phyloP scores from a whole-genome alignment of 164 flowering plant genomes.

The Aristolochia fimbriata region DNA sequence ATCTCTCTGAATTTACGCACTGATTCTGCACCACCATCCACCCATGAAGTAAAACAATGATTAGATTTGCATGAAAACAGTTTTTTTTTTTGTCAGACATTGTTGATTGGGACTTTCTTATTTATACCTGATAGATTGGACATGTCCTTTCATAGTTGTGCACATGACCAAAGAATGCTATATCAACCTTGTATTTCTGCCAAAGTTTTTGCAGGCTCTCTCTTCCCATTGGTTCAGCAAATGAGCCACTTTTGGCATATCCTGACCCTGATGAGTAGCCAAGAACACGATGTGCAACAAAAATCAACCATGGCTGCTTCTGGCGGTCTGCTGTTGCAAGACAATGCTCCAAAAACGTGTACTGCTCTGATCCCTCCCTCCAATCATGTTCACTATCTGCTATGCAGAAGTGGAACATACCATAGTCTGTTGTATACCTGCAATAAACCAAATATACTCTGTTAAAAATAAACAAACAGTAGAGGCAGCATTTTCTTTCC shows the following conservation, averaged over 20 bases:
- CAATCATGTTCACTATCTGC: slow-evolving; percentile 91
- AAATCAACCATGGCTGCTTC: slow-evolving; percentile 92
- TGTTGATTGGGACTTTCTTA: neutral
- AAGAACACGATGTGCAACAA: slow-evolving; percentile 81
- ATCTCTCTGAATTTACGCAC: slow-evolving; percentile 47
- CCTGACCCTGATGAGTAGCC: slow-evolving; percentile 59
- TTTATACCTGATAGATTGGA: slow-evolving; percentile 69
- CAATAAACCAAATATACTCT: no score
- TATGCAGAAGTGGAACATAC: slow-evolving; percentile 85
- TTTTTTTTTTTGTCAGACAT: neutral
- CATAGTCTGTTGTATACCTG: slow-evolving; percentile 89
- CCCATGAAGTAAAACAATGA: neutral
- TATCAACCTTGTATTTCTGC: slow-evolving; percentile 91
- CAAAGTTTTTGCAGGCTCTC: slow-evolving; percentile 78
- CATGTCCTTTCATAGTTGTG: slow-evolving; percentile 91
- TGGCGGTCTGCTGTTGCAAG: slow-evolving; percentile 70
- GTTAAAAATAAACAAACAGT: neutral
- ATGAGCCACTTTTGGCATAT: slow-evolving; percentile 60
- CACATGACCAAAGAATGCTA: slow-evolving; percentile 80
- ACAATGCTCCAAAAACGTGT: slow-evolving; percentile 74
- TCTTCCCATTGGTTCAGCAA: slow-evolving; percentile 87
- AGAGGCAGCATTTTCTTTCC: neutral
- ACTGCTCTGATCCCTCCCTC: slow-evolving; percentile 88
- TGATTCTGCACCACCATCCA: slow-evolving; percentile 36
- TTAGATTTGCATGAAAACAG: neutral